These are phyloP conservation scores for Coemansia sp. DNA, from an alignment of 192 early-diverging fungal genomes.

Conservation along the genomic window DNA sequence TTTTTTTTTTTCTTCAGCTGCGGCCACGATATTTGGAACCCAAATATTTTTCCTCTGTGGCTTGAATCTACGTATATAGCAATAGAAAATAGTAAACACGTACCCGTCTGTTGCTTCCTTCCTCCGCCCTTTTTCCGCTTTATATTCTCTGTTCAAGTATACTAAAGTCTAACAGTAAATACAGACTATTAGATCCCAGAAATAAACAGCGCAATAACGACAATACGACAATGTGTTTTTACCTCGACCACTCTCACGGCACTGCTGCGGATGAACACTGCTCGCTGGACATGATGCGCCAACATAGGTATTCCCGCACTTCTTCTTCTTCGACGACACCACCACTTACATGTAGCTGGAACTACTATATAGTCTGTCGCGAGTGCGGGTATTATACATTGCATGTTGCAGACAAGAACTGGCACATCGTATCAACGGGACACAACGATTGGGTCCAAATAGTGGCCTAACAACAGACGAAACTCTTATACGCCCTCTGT, in stretches of 20 bases:
- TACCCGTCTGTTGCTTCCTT: background rate
- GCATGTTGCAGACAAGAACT: conserved; percentile 41
- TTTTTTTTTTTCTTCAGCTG: background rate
- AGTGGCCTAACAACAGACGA: conserved; percentile 13
- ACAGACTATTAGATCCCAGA: no score
- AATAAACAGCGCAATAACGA: background rate
- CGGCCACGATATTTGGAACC: background rate
- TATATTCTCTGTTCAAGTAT: background rate
- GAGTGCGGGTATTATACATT: conserved; percentile 42
- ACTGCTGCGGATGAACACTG: background rate
- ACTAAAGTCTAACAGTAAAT: background rate
- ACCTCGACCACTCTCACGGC: background rate
- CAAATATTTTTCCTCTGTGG: conserved; percentile 1
- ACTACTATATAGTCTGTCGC: conserved; percentile 47
- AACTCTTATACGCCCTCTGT: background rate
- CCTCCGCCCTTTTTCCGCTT: background rate
- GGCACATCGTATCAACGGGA: conserved; percentile 37
- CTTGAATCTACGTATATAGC: background rate
- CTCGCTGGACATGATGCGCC: background rate
- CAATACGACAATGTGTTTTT: background rate
- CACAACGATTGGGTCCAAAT: conserved; percentile 44
- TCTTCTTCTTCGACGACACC: conserved; percentile 1
- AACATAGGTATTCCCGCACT: background rate
- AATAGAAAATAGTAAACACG: background rate
- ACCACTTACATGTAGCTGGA: conserved; percentile 24